phyloP scores from a whole-genome alignment of 2,329 filamentous ascomycete species.

The Sordariomycetes sp. region DNA sequence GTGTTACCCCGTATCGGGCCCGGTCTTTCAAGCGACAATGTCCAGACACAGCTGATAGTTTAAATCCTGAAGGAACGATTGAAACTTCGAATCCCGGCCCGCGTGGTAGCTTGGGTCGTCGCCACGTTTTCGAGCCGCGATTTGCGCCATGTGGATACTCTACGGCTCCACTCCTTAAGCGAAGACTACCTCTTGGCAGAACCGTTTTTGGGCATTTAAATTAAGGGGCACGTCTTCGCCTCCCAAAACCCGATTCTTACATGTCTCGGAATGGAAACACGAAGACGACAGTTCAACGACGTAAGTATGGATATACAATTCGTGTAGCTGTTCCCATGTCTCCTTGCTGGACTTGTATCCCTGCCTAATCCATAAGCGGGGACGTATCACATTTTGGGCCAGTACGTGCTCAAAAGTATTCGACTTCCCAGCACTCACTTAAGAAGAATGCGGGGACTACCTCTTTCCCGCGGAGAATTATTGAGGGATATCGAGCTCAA shows the following conservation, averaged over 20 bases:
- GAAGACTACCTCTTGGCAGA: background rate
- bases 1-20: background rate
- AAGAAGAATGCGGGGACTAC: background rate
- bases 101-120: background rate
- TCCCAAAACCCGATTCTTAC: background rate
- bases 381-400: background rate
- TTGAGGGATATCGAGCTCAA: background rate
- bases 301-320: background rate
- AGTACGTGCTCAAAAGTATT: background rate
- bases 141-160: background rate
- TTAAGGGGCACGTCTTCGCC: background rate
- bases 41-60: background rate
- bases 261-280: background rate
- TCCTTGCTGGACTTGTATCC: background rate
- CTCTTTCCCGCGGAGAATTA: background rate
- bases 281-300: background rate
- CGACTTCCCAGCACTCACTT: background rate
- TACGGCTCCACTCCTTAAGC: background rate
- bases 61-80: background rate
- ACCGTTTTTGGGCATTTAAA: background rate
- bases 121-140: background rate
- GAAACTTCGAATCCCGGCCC: background rate
- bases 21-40: background rate
- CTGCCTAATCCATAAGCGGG: background rate
- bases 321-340: background rate